Conservation (phyloP, 2,329 filamentous ascomycete genomes). For the Trichophyton benhamiae region DNA sequence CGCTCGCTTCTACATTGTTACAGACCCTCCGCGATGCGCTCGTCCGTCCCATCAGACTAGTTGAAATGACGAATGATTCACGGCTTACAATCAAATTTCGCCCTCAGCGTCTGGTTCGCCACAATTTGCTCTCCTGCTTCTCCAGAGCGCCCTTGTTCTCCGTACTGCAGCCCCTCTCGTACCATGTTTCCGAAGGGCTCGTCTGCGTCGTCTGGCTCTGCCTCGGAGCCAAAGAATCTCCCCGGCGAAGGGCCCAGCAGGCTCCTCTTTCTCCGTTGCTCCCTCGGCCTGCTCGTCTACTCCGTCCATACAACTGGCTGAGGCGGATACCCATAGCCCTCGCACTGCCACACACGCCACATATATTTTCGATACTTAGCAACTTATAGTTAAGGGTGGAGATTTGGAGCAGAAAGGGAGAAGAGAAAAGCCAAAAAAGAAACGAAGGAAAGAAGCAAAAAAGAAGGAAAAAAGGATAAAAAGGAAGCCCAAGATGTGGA, state of each 20-base stretch:
- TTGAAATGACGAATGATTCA: background rate
- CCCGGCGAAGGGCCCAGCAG: background rate
- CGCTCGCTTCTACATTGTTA: background rate
- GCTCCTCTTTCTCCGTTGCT: background rate
- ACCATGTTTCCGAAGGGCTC: background rate
- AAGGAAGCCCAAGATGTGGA: background rate
- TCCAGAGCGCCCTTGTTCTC: background rate
- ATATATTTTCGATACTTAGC: background rate
- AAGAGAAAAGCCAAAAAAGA: background rate
- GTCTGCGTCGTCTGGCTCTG: background rate
- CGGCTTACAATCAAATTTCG: background rate
- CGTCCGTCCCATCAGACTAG: background rate
- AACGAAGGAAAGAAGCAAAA: background rate
- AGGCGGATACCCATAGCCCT: too few relatives aligned
- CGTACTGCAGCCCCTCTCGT: background rate
- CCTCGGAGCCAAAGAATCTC: background rate
- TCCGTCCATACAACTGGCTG: background rate
- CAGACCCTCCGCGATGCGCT: background rate
- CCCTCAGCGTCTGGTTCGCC: background rate
- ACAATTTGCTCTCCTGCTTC: background rate
- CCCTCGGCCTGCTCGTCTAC: background rate
- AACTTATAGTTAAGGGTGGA: background rate
- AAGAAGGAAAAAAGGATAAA: background rate
- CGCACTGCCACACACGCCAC: constrained; percentile 3
- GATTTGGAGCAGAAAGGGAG: background rate